phyloP scores from a whole-genome alignment of 129 eudicot genomes.

The Sambucus nigra region DNA sequence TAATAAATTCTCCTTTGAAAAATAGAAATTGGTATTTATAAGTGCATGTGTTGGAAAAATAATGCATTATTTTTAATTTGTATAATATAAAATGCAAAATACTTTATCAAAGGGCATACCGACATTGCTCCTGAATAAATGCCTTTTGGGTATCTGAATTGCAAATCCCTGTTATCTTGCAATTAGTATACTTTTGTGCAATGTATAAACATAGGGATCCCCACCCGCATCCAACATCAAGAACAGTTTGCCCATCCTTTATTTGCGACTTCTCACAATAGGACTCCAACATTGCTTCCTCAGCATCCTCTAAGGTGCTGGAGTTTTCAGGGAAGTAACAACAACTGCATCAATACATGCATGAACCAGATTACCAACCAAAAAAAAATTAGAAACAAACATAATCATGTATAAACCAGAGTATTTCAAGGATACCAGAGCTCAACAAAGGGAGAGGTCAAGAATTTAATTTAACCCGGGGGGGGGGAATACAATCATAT shows the following conservation, averaged over 20 bases:
- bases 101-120: slow-evolving; percentile 38
- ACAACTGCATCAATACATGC: slow-evolving; percentile 57
- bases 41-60: too few relatives aligned
- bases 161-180: slow-evolving; percentile 87
- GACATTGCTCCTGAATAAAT: slow-evolving; percentile 68
- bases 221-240: slow-evolving; percentile 99
- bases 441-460: too few relatives aligned
- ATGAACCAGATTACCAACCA: too few relatives aligned
- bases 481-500: too few relatives aligned
- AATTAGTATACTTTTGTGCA: slow-evolving; percentile 65
- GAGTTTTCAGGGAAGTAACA: slow-evolving; percentile 63
- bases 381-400: too few relatives aligned
- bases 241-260: slow-evolving; percentile 87
- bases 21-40: too few relatives aligned
- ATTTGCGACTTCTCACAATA: slow-evolving; percentile 81
- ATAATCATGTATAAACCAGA: too few relatives aligned
- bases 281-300: slow-evolving; percentile 73
- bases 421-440: too few relatives aligned
- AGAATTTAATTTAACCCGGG: too few relatives aligned
- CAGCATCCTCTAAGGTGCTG: slow-evolving; percentile 90
- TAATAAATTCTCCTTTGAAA: too few relatives aligned
- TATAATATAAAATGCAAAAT: too few relatives aligned
- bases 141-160: slow-evolving; percentile 87
- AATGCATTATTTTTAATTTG: too few relatives aligned
- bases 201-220: slow-evolving; percentile 75